Evolutionary conservation across 805 yeast species (phyloP).

Genomic region (Ogataea trehaloabstinens): DNA sequence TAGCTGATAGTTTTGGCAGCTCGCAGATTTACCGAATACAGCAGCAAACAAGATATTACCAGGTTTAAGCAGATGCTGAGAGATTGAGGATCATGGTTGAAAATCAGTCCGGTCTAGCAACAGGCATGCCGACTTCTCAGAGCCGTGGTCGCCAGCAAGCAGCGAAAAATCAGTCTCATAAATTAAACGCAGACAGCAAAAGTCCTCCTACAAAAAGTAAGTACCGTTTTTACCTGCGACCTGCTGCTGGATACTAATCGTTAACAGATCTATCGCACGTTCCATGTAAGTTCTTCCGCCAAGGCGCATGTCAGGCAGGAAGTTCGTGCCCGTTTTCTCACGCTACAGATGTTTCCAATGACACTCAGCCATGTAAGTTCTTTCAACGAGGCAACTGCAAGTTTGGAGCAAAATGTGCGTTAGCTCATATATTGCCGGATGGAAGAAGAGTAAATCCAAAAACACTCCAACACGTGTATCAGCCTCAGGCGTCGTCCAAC

Average conservation of each 20-base stretch:
- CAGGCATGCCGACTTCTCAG: too few species aligned
- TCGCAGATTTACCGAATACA: too few species aligned
- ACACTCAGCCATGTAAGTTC: slow-evolving; percentile 77
- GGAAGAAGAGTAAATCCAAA: slow-evolving; percentile 74
- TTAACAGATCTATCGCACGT: slow-evolving; percentile 77
- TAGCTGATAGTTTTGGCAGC: too few species aligned
- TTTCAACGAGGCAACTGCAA: slow-evolving; percentile 96
- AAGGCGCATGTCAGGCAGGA: slow-evolving; percentile 96
- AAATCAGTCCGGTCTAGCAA: too few species aligned
- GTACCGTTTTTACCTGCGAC: too few species aligned
- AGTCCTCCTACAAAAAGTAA: slow-evolving; percentile 23
- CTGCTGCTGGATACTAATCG: neutral
- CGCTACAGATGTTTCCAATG: slow-evolving; percentile 54
- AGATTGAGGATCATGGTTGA: too few species aligned
- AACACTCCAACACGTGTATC: slow-evolving; percentile 30
- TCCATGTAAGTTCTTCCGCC: slow-evolving; percentile 90
- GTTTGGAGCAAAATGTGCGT: slow-evolving; percentile 91
- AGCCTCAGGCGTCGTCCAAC: slow-evolving; percentile 8
- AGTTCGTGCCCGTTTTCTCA: slow-evolving; percentile 89
- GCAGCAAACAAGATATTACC: too few species aligned
- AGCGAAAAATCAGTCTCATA: too few species aligned
- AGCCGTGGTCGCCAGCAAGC: too few species aligned
- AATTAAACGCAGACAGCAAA: slow-evolving; percentile 11
- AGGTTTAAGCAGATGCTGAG: too few species aligned
- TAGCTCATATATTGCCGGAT: slow-evolving; percentile 87